A percentile compares a stretch with the other conserved stretches of the same genome.
Evolutionary conservation across 176 grass and related monocot genomes (phyloP).

Genomic region (Zea mays): Zm-B73-REFERENCE-NAM-5.0 NC_050101.1:127694501-127695000

Average conservation of each 20-base stretch:
- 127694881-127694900: constrained; percentile 64
- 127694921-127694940: neutral
- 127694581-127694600: constrained; percentile 48
- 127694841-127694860: constrained; percentile 66
- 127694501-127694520: constrained; percentile 49
- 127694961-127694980: neutral
- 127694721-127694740: constrained; percentile 64
- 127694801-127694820: constrained; percentile 92
- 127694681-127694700: constrained; percentile 86
- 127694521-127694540: constrained; percentile 90
- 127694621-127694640: constrained; percentile 67
- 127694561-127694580: constrained; percentile 43
- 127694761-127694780: constrained; percentile 91
- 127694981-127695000: neutral
- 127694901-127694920: neutral
- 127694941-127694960: neutral
- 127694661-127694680: constrained; percentile 97
- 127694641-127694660: constrained; percentile 86
- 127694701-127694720: constrained; percentile 50
- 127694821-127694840: constrained; percentile 82
- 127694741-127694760: constrained; percentile 51
- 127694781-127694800: constrained; percentile 85
- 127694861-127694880: constrained; percentile 56
- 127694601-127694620: constrained; percentile 73
- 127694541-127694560: constrained; percentile 85